Evolutionary conservation across 352 stramenopile species (phyloP).

Genomic region (Pythium grandisporangium): DNA sequence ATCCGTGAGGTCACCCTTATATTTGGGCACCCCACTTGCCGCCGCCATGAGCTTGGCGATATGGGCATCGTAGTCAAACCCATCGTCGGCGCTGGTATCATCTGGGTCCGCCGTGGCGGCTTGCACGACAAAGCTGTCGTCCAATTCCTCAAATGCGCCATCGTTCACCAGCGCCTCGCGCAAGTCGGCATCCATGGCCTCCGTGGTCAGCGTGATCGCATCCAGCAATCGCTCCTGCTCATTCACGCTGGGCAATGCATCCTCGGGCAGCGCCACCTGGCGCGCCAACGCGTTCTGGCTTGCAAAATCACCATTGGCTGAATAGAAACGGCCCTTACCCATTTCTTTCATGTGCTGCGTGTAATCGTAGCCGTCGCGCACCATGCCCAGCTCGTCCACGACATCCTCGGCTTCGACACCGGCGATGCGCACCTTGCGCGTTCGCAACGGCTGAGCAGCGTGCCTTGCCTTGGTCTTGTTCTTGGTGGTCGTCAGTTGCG

Average conservation of each 20-base stretch:
- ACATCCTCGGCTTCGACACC: constrained; percentile 54
- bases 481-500: constrained; percentile 9
- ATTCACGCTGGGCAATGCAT: constrained; percentile 53
- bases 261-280: constrained; percentile 48
- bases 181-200: constrained; percentile 84
- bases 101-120: constrained; percentile 44
- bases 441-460: constrained; percentile 27
- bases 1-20: constrained; percentile 53
- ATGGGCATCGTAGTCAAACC: constrained; percentile 91
- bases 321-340: constrained; percentile 79
- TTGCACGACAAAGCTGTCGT: constrained; percentile 89
- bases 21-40: constrained; percentile 64
- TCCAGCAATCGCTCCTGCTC: constrained; percentile 78
- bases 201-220: constrained; percentile 73
- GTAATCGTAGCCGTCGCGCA: constrained; percentile 92
- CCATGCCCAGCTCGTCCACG: constrained; percentile 83
- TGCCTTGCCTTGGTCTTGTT: constrained; percentile 11
- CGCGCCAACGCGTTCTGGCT: constrained; percentile 42
- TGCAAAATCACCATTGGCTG: constrained; percentile 57
- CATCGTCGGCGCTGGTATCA: constrained; percentile 22
- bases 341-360: constrained; percentile 89
- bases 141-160: constrained; percentile 78
- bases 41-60: constrained; percentile 90
- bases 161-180: constrained; percentile 79
- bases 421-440: constrained; percentile 60